These are phyloP conservation scores for Pseudotulostoma volvatum DNA, from an alignment of 495 filamentous ascomycete species.

Conservation along the genomic window DNA sequence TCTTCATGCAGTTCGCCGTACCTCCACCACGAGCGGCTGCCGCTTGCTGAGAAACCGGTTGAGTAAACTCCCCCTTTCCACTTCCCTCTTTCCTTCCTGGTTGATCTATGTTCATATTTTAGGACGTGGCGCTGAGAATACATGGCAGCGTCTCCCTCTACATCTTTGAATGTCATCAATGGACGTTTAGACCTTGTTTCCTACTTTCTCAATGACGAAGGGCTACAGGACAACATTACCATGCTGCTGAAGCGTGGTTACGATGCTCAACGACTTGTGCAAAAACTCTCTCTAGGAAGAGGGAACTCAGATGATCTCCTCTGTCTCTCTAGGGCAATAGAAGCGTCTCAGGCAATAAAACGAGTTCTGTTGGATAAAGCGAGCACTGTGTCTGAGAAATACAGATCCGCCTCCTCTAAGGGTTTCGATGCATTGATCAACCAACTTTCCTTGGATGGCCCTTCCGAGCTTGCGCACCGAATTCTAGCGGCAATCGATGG, in stretches of 20 bases:
- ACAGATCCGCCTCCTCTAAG: slow-evolving; percentile 9
- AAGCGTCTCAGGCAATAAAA: slow-evolving; percentile 56
- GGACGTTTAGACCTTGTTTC: slow-evolving; percentile 69
- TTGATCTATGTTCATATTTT: no score
- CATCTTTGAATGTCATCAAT: slow-evolving; percentile 63
- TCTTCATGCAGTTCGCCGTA: slow-evolving; percentile 72
- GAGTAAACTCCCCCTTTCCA: slow-evolving; percentile 29
- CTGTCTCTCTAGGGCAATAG: slow-evolving; percentile 62
- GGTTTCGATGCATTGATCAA: slow-evolving; percentile 37
- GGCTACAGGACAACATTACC: slow-evolving; percentile 49
- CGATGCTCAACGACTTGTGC: slow-evolving; percentile 77
- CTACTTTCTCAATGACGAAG: slow-evolving; percentile 42
- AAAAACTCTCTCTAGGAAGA: slow-evolving; percentile 79
- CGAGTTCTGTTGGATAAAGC: slow-evolving; percentile 19
- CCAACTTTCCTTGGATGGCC: slow-evolving; percentile 53
- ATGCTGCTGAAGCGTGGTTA: slow-evolving; percentile 57
- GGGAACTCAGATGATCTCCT: slow-evolving; percentile 93
- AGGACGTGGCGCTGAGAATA: no score
- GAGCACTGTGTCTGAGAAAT: background rate
- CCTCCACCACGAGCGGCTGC: slow-evolving; percentile 78
- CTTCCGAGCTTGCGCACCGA: slow-evolving; percentile 45
- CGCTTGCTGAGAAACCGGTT: slow-evolving; percentile 68
- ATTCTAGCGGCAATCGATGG: slow-evolving; percentile 80
- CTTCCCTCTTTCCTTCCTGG: slow-evolving; percentile 3
- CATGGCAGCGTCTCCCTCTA: slow-evolving; percentile 71